Evolutionary conservation across 2,329 filamentous ascomycete genomes (phyloP), one percentile per base, ranked within the genome.

Genomic region (Didymella exigua): DNA sequence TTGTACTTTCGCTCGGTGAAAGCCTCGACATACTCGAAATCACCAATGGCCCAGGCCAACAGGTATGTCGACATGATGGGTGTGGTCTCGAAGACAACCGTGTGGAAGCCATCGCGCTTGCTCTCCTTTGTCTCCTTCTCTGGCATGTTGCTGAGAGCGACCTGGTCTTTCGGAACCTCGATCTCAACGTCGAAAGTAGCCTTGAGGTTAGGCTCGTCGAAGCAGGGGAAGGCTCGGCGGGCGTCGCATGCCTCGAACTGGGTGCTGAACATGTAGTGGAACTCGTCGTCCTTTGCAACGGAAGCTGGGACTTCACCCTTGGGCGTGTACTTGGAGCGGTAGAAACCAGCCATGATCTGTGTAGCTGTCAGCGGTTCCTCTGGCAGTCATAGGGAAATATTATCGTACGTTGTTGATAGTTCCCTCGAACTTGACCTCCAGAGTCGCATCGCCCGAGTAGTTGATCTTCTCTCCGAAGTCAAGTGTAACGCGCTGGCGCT

Each of bases 221-320:
- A 98, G 79, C 95, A 99, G 42, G 95, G 95, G 78, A 99, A 97
- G 8, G 95, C 93, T 63, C 93, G 85, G 62, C 95, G 89, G 58
- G 95, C 95, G 77, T 99, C 95, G 70, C 92, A 96, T 40, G 93
- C 89, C 81, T 99, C 95, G 72, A 99, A 99, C 75, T 99, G 95
- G 43, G 95, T 99, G 80, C 91, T 96, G 76, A 96, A 86, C 84
- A 81, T 88, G 84, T 77, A 86, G 71, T 86, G 80, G 65, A 83
- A 80, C 49, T 86, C 83, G 42, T 79, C 81, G 54, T 86, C 91
- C 70, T 83, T 89, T 24, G 92, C 90, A 1, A 96, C 92, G 11
- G 90, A 92, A 36, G 87, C 79, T 42, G 89, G 84, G 6, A 92
- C 85, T 29, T 89, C 80, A 33, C 84, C 86, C 49, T 84, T 78